phyloP scores from a whole-genome alignment of 2,329 filamentous ascomycete species.

The Alternaria sp. region DNA sequence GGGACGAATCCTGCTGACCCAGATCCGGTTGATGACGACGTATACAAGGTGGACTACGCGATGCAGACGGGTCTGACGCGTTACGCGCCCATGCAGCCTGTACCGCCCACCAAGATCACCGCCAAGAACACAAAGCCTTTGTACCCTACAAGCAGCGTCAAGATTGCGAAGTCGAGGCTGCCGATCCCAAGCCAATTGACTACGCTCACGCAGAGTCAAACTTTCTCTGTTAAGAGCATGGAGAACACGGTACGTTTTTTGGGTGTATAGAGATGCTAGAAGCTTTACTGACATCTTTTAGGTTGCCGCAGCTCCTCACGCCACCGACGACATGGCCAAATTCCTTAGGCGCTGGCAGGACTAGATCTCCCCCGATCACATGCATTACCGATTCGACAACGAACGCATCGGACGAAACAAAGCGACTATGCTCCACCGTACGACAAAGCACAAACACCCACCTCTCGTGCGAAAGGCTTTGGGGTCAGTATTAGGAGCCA shows the following conservation, averaged over 20 bases:
- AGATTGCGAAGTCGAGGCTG: slow-evolving; percentile 59
- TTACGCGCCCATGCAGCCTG: slow-evolving; percentile 67
- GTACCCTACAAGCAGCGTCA: slow-evolving; percentile 62
- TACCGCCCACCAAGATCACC: slow-evolving; percentile 66
- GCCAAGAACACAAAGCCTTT: slow-evolving; percentile 57
- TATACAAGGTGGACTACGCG: slow-evolving; percentile 58
- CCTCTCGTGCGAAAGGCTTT: not conserved
- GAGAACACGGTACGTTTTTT: slow-evolving; percentile 64
- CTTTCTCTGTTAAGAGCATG: slow-evolving; percentile 58
- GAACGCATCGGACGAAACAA: not conserved
- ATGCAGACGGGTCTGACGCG: slow-evolving; percentile 63
- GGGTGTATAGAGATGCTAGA: not conserved
- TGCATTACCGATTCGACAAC: not conserved
- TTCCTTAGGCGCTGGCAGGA: slow-evolving; percentile 67
- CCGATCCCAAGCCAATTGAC: slow-evolving; percentile 53
- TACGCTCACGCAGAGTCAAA: slow-evolving; percentile 60
- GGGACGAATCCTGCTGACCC: slow-evolving; percentile 33
- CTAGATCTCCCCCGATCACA: slow-evolving; percentile 36
- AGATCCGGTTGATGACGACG: slow-evolving; percentile 10
- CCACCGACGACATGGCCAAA: slow-evolving; percentile 62
- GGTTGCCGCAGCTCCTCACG: slow-evolving; percentile 61
- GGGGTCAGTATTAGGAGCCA: not conserved
- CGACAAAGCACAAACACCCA: not conserved
- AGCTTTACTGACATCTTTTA: slow-evolving; percentile 40
- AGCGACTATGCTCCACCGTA: not conserved